Evolutionary conservation across 2,329 filamentous ascomycete species (phyloP).

Genomic region (Fusarium annulatum): DNA sequence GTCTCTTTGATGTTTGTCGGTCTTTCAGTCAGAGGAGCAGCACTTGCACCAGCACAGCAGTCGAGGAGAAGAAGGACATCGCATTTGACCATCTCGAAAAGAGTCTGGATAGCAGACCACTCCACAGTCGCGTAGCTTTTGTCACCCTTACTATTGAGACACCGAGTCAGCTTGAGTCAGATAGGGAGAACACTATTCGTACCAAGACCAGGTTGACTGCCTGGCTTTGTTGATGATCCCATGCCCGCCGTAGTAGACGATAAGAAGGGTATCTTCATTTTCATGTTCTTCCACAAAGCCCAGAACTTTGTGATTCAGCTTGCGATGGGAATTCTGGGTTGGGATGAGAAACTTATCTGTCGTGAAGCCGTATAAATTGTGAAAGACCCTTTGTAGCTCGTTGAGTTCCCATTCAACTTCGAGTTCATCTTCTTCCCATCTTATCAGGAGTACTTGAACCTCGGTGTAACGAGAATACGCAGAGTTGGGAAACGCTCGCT

Average conservation of each 20-base stretch:
- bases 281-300: slow-evolving; percentile 44
- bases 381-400: slow-evolving; percentile 36
- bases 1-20: slow-evolving; percentile 45
- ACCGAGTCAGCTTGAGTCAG: slow-evolving; percentile 25
- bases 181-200: background rate
- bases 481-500: slow-evolving; percentile 43
- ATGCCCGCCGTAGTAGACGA: slow-evolving; percentile 44
- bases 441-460: slow-evolving; percentile 42
- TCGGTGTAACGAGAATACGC: slow-evolving; percentile 42
- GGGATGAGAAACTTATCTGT: slow-evolving; percentile 42
- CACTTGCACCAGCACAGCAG: slow-evolving; percentile 44
- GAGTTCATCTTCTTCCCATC: slow-evolving; percentile 45
- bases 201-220: slow-evolving; percentile 45
- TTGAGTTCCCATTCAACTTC: slow-evolving; percentile 42
- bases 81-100: slow-evolving; percentile 44
- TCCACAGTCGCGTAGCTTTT: slow-evolving; percentile 42
- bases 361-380: slow-evolving; percentile 37
- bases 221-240: slow-evolving; percentile 43
- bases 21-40: slow-evolving; percentile 40
- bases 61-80: slow-evolving; percentile 43
- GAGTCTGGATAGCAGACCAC: slow-evolving; percentile 45
- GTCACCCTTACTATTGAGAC: slow-evolving; percentile 34
- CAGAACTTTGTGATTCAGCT: slow-evolving; percentile 38
- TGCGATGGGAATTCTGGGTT: slow-evolving; percentile 42
- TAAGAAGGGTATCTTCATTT: slow-evolving; percentile 43